phyloP scores from a whole-genome alignment of 768 basidiomycete species.

The Guyanaporus albipodus region DNA sequence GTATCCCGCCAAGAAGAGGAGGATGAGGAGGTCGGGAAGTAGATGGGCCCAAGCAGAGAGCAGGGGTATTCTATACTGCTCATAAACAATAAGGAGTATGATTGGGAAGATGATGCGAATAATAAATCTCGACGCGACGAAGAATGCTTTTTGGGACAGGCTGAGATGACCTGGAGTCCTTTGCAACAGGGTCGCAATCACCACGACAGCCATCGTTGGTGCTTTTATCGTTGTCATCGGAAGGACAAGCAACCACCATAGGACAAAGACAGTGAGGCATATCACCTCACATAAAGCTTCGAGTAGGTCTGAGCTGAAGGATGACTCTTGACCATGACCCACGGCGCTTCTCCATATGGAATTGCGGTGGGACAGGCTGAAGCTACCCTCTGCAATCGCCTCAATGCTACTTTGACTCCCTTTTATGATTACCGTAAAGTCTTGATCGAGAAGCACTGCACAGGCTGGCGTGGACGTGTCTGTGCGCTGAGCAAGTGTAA shows the following conservation, averaged over 20 bases:
- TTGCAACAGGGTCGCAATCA: too few species aligned
- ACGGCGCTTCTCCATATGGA: neutral
- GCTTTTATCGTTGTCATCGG: neutral
- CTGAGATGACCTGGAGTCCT: too few species aligned
- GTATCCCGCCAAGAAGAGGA: neutral
- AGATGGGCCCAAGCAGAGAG: too few species aligned
- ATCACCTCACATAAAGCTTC: neutral
- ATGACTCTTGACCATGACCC: neutral
- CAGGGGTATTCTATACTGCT: too few species aligned
- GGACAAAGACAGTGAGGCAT: neutral
- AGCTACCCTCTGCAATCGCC: slow-evolving; percentile 1
- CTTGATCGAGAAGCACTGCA: neutral
- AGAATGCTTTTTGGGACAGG: too few species aligned
- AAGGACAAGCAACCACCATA: neutral
- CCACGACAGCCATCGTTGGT: too few species aligned
- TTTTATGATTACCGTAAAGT: neutral
- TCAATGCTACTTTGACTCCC: slow-evolving; percentile 1
- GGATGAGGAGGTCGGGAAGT: too few species aligned
- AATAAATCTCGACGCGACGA: too few species aligned
- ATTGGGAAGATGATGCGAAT: too few species aligned
- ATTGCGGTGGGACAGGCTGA: neutral
- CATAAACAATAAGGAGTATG: too few species aligned
- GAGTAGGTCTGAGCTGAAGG: neutral
- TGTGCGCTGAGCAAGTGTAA: slow-evolving; percentile 1
- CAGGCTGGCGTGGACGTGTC: neutral